These are phyloP conservation scores for Chaetothyriales sp. DNA, from an alignment of 2,329 filamentous ascomycete genomes.

Conservation along the genomic window DNA sequence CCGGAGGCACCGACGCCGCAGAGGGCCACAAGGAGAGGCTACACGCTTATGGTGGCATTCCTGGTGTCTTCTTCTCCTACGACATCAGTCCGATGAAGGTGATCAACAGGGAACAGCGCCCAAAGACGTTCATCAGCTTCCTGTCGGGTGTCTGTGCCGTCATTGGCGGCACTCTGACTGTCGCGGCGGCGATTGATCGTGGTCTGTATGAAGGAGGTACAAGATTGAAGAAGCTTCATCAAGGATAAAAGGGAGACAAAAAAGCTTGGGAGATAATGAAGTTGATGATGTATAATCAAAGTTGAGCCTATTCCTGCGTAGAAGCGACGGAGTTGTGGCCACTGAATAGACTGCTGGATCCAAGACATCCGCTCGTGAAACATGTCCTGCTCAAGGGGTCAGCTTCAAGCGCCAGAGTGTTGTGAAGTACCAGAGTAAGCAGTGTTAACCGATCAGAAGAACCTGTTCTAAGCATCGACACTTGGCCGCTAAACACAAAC, in stretches of 20 bases:
- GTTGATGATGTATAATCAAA: neutral
- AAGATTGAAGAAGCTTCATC: constrained; percentile 73
- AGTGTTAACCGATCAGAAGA: constrained; percentile 12
- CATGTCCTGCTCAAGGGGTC: neutral
- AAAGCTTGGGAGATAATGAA: neutral
- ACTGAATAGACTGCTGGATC: neutral
- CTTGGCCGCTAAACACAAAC: constrained; percentile 6
- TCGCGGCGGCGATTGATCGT: constrained; percentile 83
- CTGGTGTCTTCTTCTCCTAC: constrained; percentile 96
- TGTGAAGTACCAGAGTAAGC: neutral
- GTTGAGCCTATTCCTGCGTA: neutral
- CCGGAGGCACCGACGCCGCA: constrained; percentile 66
- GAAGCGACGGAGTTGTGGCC: neutral
- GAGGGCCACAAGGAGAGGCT: constrained; percentile 86
- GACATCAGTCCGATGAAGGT: constrained; percentile 99
- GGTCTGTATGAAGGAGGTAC: constrained; percentile 77
- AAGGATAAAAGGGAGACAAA: constrained; percentile 27
- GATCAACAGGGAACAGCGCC: constrained; percentile 80
- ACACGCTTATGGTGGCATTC: constrained; percentile 81
- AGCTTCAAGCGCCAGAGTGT: neutral
- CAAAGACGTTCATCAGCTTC: constrained; percentile 84
- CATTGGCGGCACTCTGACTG: constrained; percentile 85
- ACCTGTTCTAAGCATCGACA: constrained; percentile 19
- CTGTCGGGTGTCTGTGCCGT: constrained; percentile 87
- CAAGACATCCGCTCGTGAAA: neutral